Base-by-base conservation (phyloP, 257 asterid genomes). In the Petunia axillaris region DNA sequence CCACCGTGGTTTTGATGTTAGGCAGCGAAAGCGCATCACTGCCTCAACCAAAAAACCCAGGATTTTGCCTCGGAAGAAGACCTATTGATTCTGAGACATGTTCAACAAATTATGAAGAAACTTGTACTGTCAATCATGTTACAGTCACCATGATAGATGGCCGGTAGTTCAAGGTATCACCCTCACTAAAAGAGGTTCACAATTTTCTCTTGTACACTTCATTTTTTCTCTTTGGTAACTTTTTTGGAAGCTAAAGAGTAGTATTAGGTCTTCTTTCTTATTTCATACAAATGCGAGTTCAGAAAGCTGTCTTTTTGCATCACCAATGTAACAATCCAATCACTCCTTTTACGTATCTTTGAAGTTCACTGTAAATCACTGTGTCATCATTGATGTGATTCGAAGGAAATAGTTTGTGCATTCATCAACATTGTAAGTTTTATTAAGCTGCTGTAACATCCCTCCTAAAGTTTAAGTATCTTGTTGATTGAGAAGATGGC, bases 31-130 rank as follows among this genome's bases (percentile, higher is more conserved):
- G 46, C 68, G 88, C 84, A 2, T 84, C 91, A 5, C 85, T 91
- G 83, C 87, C 90, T 4, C 92, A 90, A 81, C 96, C 96, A 58
- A 92, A 84, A 76, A 73, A 86, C 75, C 97, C 97, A 0, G 97
- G 94, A 9, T 92, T 87, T 76, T 91, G 93, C 83, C 79, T 87
- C 4, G 94, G 92, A 74, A 83, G 91, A 73, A 80, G 88, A 39
- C 86, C 87, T 0, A 65, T 25, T 6, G 91, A 89, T 2, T 39
- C 80, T 1, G 92, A 87, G 39, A 85, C 90, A 5, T 81, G 87
- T 39, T 79, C 92, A 5, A 68, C 82, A 70, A 85, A 86, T 84
- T 81, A 76, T 44, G 93, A 87, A 5, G 92, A 90, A 73, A 66
- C 93, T 4, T 88, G 90, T 87, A 92, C 94, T 8, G 75, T 87